A percentile compares a stretch with the other conserved stretches of the same genome.
These are phyloP conservation scores for Salix brachista DNA, from an alignment of 345 rosid species.

Conservation along the genomic window DNA sequence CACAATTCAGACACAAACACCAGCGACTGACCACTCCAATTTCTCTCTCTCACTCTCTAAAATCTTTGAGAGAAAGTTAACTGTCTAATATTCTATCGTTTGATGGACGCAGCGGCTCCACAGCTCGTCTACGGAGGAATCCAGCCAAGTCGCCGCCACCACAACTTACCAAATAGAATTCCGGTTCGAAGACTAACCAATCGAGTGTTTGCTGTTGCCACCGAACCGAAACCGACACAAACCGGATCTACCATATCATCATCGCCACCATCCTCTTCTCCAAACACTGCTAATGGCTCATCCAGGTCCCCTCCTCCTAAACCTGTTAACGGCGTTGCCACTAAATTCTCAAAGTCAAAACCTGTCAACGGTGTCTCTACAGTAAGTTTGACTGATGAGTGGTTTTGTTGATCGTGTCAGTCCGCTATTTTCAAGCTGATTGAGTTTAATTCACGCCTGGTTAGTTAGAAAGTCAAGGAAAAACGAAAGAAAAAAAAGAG, in stretches of 20 bases:
- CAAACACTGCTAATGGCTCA: conserved; percentile 36
- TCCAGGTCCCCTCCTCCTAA: conserved; percentile 22
- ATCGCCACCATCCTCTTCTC: background rate
- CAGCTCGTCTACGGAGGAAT: conserved; percentile 56
- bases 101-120: conserved; percentile 52
- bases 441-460: no score
- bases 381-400: conserved; percentile 26
- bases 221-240: conserved; percentile 65
- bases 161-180: conserved; percentile 16
- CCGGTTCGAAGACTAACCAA: conserved; percentile 25
- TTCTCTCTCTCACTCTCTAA: background rate
- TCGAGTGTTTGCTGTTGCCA: conserved; percentile 56
- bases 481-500: no score
- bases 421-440: background rate
- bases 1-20: background rate
- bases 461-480: no score
- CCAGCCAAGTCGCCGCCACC: conserved; percentile 37
- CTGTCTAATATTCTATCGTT: background rate
- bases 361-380: conserved; percentile 55
- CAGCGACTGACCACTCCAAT: background rate
- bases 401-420: background rate
- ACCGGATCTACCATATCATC: conserved; percentile 35
- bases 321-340: conserved; percentile 19
- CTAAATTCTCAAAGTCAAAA: conserved; percentile 27
- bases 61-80: background rate